phyloP scores from a whole-genome alignment of 208 protist genomes.

The Novymonas esmeraldas region DNA sequence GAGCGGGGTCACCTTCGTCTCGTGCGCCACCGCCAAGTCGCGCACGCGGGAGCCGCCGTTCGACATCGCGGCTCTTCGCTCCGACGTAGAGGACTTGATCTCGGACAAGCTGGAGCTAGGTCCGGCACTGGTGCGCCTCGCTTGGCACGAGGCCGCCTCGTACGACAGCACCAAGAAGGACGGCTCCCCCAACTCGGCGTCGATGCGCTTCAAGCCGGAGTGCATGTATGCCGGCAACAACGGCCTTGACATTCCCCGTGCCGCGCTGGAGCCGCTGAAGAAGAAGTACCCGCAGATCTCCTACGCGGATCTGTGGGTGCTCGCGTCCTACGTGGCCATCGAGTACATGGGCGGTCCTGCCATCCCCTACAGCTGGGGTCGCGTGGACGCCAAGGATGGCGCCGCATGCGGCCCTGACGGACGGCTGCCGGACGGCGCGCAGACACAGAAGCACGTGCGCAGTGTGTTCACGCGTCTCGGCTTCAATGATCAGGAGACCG shows the following conservation, averaged over 20 bases:
- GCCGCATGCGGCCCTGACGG: conserved; percentile 73
- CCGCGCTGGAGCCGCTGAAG: conserved; percentile 89
- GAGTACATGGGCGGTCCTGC: conserved; percentile 91
- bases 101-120: conserved; percentile 50
- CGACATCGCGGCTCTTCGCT: conserved; percentile 45
- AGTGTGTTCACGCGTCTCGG: conserved; percentile 92
- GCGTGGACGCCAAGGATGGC: conserved; percentile 76
- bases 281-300: conserved; percentile 88
- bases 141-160: conserved; percentile 79
- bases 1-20: conserved; percentile 46
- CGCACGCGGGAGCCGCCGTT: conserved; percentile 50
- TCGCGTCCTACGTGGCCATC: conserved; percentile 90
- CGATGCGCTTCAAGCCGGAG: conserved; percentile 86
- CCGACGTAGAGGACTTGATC: conserved; percentile 63
- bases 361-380: conserved; percentile 87
- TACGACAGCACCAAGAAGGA: conserved; percentile 68
- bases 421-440: conserved; percentile 86
- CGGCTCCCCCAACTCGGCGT: conserved; percentile 68
- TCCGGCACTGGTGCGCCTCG: conserved; percentile 73
- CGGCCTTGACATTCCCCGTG: conserved; percentile 81
- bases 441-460: conserved; percentile 80
- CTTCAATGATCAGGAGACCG: conserved; percentile 94
- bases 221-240: conserved; percentile 82
- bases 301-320: conserved; percentile 93
- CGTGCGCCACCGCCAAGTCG: conserved; percentile 22